A percentile compares a stretch with the other conserved stretches of the same genome.
Evolutionary conservation across 805 yeast genomes (phyloP).

Genomic region (Saccharomycopsis sp.): DNA sequence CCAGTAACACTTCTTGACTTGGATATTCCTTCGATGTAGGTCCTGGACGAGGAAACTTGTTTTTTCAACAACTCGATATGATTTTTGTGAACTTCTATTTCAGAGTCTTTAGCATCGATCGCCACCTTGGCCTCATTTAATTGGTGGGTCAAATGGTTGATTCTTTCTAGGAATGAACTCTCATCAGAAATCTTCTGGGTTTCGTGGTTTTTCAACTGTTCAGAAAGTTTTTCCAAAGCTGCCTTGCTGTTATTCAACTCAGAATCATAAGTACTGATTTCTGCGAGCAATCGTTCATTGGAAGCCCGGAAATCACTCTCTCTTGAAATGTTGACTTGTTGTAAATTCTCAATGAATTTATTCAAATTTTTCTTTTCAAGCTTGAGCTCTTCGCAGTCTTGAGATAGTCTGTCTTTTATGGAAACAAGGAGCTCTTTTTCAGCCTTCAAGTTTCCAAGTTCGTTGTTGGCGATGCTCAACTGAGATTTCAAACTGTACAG

Average conservation of each 20-base stretch:
- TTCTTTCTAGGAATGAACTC: no score
- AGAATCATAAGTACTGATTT: constrained; percentile 40
- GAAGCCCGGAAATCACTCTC: constrained; percentile 43
- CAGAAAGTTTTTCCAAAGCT: constrained; percentile 37
- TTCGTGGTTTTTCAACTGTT: constrained; percentile 45
- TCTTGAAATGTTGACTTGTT: constrained; percentile 40
- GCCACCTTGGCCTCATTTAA: constrained; percentile 44
- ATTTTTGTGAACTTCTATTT: constrained; percentile 32
- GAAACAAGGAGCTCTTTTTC: constrained; percentile 46
- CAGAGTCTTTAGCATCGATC: constrained; percentile 33
- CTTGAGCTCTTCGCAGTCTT: constrained; percentile 43
- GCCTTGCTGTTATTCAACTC: constrained; percentile 38
- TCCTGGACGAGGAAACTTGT: constrained; percentile 25
- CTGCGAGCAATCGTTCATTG: constrained; percentile 39
- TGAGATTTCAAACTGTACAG: constrained; percentile 42
- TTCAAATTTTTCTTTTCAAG: constrained; percentile 53
- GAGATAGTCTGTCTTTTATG: constrained; percentile 40
- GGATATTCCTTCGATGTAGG: constrained; percentile 22
- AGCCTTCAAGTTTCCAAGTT: constrained; percentile 39
- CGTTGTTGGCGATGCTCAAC: constrained; percentile 36
- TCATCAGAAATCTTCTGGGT: no score
- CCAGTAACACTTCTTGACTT: constrained; percentile 7
- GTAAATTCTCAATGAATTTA: constrained; percentile 49
- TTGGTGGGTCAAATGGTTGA: no score
- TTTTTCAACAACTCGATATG: constrained; percentile 31